Percentiles rank a stretch among this genome's conserved stretches.
Evolutionary conservation across 345 rosid species (phyloP).

Genomic region (Linum tenue): DNA sequence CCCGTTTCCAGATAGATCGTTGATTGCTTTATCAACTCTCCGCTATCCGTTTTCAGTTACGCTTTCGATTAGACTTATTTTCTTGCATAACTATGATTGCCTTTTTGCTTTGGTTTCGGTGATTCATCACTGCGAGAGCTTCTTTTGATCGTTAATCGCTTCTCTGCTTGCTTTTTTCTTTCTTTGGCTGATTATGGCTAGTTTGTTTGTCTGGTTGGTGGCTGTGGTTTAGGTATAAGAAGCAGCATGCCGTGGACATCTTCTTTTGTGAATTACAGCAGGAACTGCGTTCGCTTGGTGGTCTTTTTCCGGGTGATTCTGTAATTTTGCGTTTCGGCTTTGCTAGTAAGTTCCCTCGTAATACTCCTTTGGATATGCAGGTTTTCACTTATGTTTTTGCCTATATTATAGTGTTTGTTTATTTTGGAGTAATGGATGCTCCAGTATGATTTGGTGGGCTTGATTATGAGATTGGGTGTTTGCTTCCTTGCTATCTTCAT

Average conservation of each 20-base stretch:
- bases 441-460: neutral
- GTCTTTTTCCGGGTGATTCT: conserved; percentile 72
- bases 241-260: conserved; percentile 74
- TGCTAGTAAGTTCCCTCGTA: conserved; percentile 24
- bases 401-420: neutral
- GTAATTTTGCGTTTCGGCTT: conserved; percentile 33
- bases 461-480: neutral
- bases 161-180: too few species aligned
- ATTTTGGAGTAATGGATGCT: neutral
- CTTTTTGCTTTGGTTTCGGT: too few species aligned
- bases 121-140: too few species aligned
- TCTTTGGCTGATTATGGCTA: too few species aligned
- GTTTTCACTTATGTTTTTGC: too few species aligned
- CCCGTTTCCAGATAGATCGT: too few species aligned
- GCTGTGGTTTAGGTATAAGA: neutral
- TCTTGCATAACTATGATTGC: too few species aligned
- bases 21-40: too few species aligned
- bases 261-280: conserved; percentile 52
- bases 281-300: conserved; percentile 55
- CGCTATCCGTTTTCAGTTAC: too few species aligned
- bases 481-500: neutral
- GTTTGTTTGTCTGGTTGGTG: too few species aligned
- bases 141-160: too few species aligned
- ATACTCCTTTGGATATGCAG: neutral
- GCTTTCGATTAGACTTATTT: too few species aligned